These are phyloP conservation scores for Ceriops tagal DNA, from an alignment of 345 rosid genomes.

Conservation along the genomic window DNA sequence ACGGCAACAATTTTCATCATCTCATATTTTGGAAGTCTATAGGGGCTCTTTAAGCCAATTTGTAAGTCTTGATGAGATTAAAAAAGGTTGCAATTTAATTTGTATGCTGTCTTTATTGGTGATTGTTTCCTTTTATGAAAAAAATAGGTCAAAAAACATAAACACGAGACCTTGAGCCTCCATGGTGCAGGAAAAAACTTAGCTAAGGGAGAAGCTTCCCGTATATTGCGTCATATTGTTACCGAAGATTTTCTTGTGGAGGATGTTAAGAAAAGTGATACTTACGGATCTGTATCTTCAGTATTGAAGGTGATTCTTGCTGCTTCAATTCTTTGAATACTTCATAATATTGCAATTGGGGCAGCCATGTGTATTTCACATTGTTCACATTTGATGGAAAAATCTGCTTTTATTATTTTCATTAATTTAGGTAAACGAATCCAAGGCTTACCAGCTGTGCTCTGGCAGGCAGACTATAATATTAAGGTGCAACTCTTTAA, in stretches of 20 bases:
- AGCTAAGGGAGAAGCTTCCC: constrained; percentile 79
- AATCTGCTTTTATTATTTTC: constrained; percentile 9
- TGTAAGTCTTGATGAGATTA: constrained; percentile 39
- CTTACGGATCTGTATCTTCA: constrained; percentile 89
- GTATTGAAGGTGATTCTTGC: constrained; percentile 62
- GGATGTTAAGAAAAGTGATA: constrained; percentile 94
- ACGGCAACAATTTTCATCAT: constrained; percentile 73
- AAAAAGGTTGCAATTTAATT: neutral
- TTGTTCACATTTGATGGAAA: neutral
- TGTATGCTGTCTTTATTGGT: constrained; percentile 14
- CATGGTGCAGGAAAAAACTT: constrained; percentile 95
- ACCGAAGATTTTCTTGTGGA: constrained; percentile 74
- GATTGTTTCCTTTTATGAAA: constrained; percentile 16
- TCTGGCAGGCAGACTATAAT: constrained; percentile 49
- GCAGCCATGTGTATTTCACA: no score
- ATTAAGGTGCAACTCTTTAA: constrained; percentile 48
- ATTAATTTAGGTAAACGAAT: constrained; percentile 64
- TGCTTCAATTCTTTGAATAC: constrained; percentile 9
- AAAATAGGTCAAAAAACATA: constrained; percentile 77
- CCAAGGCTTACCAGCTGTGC: constrained; percentile 52
- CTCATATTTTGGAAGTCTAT: constrained; percentile 89
- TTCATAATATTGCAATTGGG: neutral
- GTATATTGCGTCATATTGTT: constrained; percentile 79
- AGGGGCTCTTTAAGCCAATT: constrained; percentile 87
- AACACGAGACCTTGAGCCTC: constrained; percentile 70